phyloP scores from a whole-genome alignment of 371 early-diverging fungal species.

The Mucor mucedo region DNA sequence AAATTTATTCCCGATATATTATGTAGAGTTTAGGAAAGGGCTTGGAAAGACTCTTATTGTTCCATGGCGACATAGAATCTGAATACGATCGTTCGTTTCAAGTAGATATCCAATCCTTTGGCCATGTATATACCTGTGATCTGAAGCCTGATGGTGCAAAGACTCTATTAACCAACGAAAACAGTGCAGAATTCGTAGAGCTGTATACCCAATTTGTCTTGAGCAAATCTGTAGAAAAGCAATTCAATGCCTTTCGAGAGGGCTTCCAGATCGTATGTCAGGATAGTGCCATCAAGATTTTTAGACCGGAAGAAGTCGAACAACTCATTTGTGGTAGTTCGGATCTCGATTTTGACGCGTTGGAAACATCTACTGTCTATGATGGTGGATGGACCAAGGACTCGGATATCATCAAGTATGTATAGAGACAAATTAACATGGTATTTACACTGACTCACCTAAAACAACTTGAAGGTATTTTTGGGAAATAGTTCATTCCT shows the following conservation, averaged over 20 bases:
- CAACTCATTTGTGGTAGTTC: constrained; percentile 93
- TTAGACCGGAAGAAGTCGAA: constrained; percentile 95
- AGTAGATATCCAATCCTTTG: constrained; percentile 70
- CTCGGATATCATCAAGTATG: constrained; percentile 65
- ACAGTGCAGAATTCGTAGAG: constrained; percentile 75
- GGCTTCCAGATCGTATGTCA: constrained; percentile 90
- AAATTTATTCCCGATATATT: no score
- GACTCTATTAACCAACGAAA: constrained; percentile 67
- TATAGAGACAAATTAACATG: neutral
- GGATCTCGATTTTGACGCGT: constrained; percentile 84
- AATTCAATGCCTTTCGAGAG: constrained; percentile 86
- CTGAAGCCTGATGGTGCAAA: constrained; percentile 65
- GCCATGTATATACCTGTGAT: constrained; percentile 63
- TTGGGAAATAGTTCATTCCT: constrained; percentile 92
- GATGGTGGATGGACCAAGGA: constrained; percentile 83
- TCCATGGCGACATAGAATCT: constrained; percentile 61
- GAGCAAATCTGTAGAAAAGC: constrained; percentile 73
- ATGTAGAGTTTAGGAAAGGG: constrained; percentile 67
- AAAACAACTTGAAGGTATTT: constrained; percentile 60
- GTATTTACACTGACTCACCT: no score
- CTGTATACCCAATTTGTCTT: constrained; percentile 74
- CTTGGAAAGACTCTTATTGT: constrained; percentile 60
- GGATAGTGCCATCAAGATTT: constrained; percentile 84
- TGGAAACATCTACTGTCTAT: constrained; percentile 86
- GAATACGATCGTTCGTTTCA: constrained; percentile 74